These are phyloP conservation scores for Apiotrichum domesticum DNA, from an alignment of 1,284 basidiomycete genomes.

Conservation along the genomic window DNA sequence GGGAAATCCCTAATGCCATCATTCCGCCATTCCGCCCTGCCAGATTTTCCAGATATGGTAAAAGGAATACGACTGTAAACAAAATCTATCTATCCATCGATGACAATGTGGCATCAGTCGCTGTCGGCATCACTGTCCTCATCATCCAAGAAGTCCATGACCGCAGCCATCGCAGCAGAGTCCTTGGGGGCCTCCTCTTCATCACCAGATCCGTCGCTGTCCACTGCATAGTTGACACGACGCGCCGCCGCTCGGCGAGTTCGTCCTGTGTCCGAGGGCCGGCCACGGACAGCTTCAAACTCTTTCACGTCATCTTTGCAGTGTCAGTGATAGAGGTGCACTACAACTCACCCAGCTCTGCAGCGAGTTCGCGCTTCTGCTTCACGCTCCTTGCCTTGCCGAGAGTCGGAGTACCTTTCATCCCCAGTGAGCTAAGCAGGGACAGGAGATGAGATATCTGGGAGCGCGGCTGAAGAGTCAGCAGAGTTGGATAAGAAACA, in stretches of 20 bases:
- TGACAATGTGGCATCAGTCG: not conserved
- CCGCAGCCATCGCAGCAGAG: slow-evolving; percentile 12
- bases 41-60: no score
- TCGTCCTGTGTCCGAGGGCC: slow-evolving; percentile 17
- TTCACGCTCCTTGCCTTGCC: slow-evolving; percentile 71
- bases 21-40: no score
- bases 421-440: slow-evolving; percentile 65
- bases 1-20: no score
- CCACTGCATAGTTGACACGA: not conserved
- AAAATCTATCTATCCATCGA: no score
- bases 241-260: not conserved
- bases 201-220: not conserved
- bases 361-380: slow-evolving; percentile 62
- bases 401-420: slow-evolving; percentile 68
- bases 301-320: slow-evolving; percentile 45
- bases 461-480: slow-evolving; percentile 48
- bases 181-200: not conserved
- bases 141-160: slow-evolving; percentile 14
- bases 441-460: slow-evolving; percentile 63
- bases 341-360: slow-evolving; percentile 62
- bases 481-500: not conserved
- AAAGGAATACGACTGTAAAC: no score
- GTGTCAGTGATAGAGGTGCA: not conserved
- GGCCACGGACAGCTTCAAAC: slow-evolving; percentile 43
- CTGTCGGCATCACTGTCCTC: slow-evolving; percentile 5